Evolutionary conservation across 768 basidiomycete genomes (phyloP), one percentile per base, ranked within the genome.

Genomic region (Naganishia friedmannii): DNA sequence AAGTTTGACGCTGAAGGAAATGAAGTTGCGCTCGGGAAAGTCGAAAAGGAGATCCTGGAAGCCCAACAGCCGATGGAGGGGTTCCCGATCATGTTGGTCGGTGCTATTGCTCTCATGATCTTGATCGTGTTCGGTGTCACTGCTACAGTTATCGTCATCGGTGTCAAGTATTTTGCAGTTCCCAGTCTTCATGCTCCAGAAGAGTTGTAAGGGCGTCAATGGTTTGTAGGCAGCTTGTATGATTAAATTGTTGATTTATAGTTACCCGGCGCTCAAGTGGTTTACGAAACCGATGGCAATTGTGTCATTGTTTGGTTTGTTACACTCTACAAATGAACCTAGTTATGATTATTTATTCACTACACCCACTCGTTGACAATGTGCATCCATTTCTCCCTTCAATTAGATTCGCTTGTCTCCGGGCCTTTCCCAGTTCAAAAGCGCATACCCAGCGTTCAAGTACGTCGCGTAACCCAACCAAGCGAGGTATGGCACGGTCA

Each of bases 391-490:
- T 15, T 17, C 42, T 42, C 42, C 3, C 48, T 12, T 46, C 48
- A 23, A 8, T 53, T 66, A 54, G 31, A 54, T 66, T 54, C 65
- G 65, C 65, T 66, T 63, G 60, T 63, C 60, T 66, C 65, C 65
- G 48, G 65, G 65, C 53, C 51, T 65, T 2, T 69, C 74, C 45
- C 77, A 79, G 74, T 87, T 88, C 74, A 86, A 78, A 82, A 84
- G 87, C 84, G 87, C 87, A 56, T 85, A 84, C 0, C 87, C 87
- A n/a, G 83, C 87, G 76, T 88, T 89, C 48, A 90, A 82, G 80
- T 89, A 90, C 12, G 87, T 87, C 12, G 86, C 79, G 74, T 85
- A 89, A 6, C 84, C 83, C 45, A 88, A 78, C 88, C 88, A 90
- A 9, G 84, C 85, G 71, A 87, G 87, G 79, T 89, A 89, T 1